Evolutionary conservation across 257 asterid species (phyloP).

Genomic region (Avicennia marina): DNA sequence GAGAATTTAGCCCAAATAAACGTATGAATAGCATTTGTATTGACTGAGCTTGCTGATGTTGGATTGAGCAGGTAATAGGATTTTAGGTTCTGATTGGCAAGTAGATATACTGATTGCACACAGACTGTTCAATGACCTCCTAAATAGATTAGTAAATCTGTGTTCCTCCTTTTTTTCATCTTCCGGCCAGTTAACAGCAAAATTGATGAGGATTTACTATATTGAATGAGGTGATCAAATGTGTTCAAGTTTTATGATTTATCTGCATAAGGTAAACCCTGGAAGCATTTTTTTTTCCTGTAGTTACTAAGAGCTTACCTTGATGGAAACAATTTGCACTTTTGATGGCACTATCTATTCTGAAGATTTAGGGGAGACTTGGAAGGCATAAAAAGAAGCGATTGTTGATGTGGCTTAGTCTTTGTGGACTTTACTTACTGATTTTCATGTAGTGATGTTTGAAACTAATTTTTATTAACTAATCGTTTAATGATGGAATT

Average conservation of each 20-base stretch:
- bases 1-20: neutral
- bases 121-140: neutral
- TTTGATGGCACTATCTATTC: too few relatives aligned
- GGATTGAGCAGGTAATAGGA: neutral
- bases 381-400: neutral
- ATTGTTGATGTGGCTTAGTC: conserved; percentile 2
- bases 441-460: neutral
- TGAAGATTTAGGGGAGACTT: neutral
- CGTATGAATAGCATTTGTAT: neutral
- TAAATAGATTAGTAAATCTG: neutral
- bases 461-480: neutral
- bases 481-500: conserved; percentile 15
- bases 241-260: neutral
- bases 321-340: too few relatives aligned
- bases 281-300: neutral
- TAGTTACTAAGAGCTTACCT: too few relatives aligned
- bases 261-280: too few relatives aligned
- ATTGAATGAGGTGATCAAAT: conserved; percentile 7
- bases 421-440: too few relatives aligned
- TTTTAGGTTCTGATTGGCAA: conserved; percentile 6
- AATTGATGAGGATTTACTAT: neutral
- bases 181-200: neutral
- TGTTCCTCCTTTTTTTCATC: neutral
- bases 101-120: neutral
- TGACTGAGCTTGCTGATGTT: neutral